phyloP scores from a whole-genome alignment of 768 basidiomycete genomes.

The Tylopilus balloui region DNA sequence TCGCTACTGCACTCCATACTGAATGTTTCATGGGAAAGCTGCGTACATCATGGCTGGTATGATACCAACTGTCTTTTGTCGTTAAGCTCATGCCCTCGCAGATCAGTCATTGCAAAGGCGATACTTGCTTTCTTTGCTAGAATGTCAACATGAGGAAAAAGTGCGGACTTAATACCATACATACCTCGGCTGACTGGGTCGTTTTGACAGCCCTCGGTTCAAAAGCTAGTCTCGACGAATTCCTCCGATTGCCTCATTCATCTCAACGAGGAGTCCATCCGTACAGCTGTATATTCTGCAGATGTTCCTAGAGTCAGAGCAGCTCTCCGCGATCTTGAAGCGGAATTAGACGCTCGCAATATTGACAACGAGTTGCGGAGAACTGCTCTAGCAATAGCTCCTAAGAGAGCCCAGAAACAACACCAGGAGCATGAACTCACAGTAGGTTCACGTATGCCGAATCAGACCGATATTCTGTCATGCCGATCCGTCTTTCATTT shows the following conservation, averaged over 20 bases:
- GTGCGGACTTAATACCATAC: constrained; percentile 31
- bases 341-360: constrained; percentile 45
- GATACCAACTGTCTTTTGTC: constrained; percentile 15
- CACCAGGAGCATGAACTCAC: constrained; percentile 45
- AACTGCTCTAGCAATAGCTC: constrained; percentile 41
- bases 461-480: background rate
- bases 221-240: constrained; percentile 34
- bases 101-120: constrained; percentile 53
- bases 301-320: constrained; percentile 43
- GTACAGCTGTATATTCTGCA: constrained; percentile 57
- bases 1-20: background rate
- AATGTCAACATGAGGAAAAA: constrained; percentile 85
- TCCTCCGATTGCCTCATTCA: constrained; percentile 57
- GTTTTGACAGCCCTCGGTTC: constrained; percentile 13
- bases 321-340: constrained; percentile 45
- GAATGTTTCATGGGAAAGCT: constrained; percentile 36
- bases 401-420: constrained; percentile 41
- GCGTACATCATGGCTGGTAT: constrained; percentile 66
- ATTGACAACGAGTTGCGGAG: constrained; percentile 41
- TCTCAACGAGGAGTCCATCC: constrained; percentile 60
- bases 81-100: constrained; percentile 25
- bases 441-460: constrained; percentile 32
- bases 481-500: constrained; percentile 1
- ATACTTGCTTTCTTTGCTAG: constrained; percentile 60
- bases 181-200: constrained; percentile 48